phyloP scores from a whole-genome alignment of 2,329 filamentous ascomycete genomes.

The Corynespora cassiicola region DNA sequence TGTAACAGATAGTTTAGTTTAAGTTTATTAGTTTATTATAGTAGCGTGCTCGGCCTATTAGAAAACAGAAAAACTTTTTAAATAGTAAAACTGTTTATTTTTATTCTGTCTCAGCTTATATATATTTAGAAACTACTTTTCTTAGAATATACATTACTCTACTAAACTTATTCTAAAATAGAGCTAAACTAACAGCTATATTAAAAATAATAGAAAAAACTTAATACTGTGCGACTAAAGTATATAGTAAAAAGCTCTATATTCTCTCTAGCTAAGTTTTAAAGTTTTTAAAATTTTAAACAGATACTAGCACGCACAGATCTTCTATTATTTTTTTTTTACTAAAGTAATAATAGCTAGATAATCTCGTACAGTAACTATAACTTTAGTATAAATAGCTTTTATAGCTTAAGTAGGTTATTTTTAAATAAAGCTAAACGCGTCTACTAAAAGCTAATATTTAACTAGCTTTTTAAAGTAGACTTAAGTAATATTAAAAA shows the following conservation, averaged over 20 bases:
- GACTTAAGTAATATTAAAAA: conserved; percentile 5
- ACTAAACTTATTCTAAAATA: neutral
- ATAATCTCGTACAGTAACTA: conserved; percentile 3
- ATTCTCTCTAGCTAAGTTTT: conserved; percentile 3
- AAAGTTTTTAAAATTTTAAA: conserved; percentile 4
- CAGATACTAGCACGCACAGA: conserved; percentile 1
- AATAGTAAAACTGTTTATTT: conserved; percentile 1
- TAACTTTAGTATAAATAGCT: conserved; percentile 3
- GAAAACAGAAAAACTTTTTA: neutral
- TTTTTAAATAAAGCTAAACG: conserved; percentile 2
- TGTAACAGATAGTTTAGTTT: neutral
- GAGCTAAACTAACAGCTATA: neutral
- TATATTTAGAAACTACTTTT: conserved; percentile 1
- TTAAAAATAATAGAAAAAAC: neutral
- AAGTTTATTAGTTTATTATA: conserved; percentile 1
- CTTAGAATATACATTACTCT: conserved; percentile 1
- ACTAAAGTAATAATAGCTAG: conserved; percentile 1
- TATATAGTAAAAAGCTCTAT: conserved; percentile 5
- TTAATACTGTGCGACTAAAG: conserved; percentile 2
- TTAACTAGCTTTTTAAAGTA: neutral
- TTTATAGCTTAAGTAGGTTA: conserved; percentile 2
- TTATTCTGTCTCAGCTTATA: conserved; percentile 3
- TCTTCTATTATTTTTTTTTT: conserved; percentile 3
- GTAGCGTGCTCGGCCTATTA: conserved; percentile 1
- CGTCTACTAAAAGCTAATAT: conserved; percentile 4